Percentiles rank a stretch among this genome's conserved stretches.
Conservation (phyloP, 108 stramenopile genomes). For the Stephanodiscus minutulus region DNA sequence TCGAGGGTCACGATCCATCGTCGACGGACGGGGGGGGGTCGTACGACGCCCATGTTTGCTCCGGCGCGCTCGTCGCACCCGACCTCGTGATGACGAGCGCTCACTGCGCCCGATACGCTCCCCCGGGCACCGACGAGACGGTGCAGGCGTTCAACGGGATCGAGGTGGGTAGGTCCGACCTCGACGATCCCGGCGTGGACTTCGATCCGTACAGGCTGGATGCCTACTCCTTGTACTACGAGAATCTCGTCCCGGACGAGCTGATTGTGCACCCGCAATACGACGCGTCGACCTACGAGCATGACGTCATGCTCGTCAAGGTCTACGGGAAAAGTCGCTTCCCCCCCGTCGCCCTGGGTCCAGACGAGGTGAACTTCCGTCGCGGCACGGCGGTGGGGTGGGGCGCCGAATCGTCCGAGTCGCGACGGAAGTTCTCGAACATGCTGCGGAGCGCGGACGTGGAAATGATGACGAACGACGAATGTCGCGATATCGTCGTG, state of each 20-base stretch:
- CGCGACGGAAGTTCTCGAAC: constrained; percentile 19
- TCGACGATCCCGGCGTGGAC: constrained; percentile 22
- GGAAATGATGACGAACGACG: constrained; percentile 18
- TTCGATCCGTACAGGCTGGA: constrained; percentile 20
- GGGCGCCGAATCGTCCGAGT: constrained; percentile 21
- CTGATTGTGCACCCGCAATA: constrained; percentile 29
- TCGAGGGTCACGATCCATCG: constrained; percentile 30
- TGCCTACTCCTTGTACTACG: constrained; percentile 32
- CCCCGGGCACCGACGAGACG: constrained; percentile 15
- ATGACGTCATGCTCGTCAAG: constrained; percentile 48
- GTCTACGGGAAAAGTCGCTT: constrained; percentile 32
- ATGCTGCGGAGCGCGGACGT: constrained; percentile 20
- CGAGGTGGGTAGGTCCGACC: constrained; percentile 31
- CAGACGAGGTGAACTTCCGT: not conserved
- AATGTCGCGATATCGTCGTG: constrained; percentile 19
- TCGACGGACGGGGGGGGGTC: not conserved
- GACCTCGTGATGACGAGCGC: constrained; percentile 55
- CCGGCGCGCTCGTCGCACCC: constrained; percentile 57
- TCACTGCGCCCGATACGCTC: constrained; percentile 53
- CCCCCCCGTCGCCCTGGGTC: constrained; percentile 1
- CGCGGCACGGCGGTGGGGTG: constrained; percentile 36
- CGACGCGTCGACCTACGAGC: constrained; percentile 31
- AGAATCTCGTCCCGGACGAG: constrained; percentile 41
- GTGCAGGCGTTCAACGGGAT: constrained; percentile 49
- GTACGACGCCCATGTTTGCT: constrained; percentile 53